Conservation (phyloP, 345 rosid genomes). For the Conringia planisiliqua region DNA sequence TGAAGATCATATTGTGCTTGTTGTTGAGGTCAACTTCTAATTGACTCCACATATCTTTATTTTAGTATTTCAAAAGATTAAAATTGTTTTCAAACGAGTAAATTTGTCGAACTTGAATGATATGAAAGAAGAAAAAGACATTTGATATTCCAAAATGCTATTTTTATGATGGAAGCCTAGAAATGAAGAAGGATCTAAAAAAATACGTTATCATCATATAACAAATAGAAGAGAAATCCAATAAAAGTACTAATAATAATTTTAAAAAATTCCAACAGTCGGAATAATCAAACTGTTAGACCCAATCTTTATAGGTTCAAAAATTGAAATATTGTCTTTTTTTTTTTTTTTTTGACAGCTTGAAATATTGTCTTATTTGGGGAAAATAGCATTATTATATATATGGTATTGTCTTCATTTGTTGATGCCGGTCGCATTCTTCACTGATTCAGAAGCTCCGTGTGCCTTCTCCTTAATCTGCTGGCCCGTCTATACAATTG, state of each 20-base stretch:
- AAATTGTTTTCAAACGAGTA: too few relatives aligned
- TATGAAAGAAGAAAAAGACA: neutral
- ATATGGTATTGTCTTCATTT: conserved; percentile 30
- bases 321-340: neutral
- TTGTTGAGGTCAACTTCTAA: too few relatives aligned
- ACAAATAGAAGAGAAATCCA: neutral
- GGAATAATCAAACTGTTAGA: too few relatives aligned
- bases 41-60: too few relatives aligned
- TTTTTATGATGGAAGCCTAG: neutral
- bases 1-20: neutral
- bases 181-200: neutral
- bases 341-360: too few relatives aligned
- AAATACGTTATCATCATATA: neutral
- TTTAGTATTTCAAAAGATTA: too few relatives aligned
- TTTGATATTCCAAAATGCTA: neutral
- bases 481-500: conserved; percentile 48
- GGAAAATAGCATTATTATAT: neutral
- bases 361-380: conserved; percentile 1
- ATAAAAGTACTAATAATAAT: neutral
- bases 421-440: conserved; percentile 55
- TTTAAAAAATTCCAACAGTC: neutral
- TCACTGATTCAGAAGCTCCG: conserved; percentile 62
- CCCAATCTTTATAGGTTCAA: too few relatives aligned
- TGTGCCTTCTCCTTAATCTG: conserved; percentile 54
- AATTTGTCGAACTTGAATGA: neutral